Percentiles rank a stretch among this genome's conserved stretches.
These are phyloP conservation scores for Whalleya microplaca DNA, from an alignment of 2,329 filamentous ascomycete genomes.

Conservation along the genomic window DNA sequence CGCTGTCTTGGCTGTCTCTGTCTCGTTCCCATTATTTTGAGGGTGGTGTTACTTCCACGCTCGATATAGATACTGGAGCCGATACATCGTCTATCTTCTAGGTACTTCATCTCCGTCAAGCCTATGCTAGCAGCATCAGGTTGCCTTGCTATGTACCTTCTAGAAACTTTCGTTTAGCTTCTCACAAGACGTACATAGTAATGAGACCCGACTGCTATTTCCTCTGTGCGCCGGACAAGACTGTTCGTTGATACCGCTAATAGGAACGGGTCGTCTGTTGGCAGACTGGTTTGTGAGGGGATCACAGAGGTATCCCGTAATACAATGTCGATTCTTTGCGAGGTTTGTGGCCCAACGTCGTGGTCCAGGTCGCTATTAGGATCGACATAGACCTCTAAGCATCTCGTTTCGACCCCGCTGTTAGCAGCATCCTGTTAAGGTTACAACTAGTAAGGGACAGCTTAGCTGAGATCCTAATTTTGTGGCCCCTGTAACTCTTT, in stretches of 20 bases:
- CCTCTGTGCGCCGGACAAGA: background rate
- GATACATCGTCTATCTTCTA: background rate
- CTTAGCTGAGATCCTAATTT: constrained; percentile 9
- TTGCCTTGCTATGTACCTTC: background rate
- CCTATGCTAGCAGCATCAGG: background rate
- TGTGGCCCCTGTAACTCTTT: constrained; percentile 24
- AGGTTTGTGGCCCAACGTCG: constrained; percentile 1
- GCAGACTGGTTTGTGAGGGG: constrained; percentile 11
- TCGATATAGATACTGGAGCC: background rate
- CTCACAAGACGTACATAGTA: too few relatives aligned
- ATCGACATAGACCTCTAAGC: constrained; percentile 29
- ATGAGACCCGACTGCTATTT: background rate
- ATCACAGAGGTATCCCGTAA: constrained; percentile 17
- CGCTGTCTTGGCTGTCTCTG: constrained; percentile 4
- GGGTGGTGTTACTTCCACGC: background rate
- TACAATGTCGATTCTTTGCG: constrained; percentile 14
- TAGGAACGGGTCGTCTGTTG: constrained; percentile 9
- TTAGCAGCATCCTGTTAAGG: constrained; percentile 21
- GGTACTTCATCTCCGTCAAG: background rate
- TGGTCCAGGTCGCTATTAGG: constrained; percentile 23
- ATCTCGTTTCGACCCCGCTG: constrained; percentile 29
- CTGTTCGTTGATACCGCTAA: constrained; percentile 5
- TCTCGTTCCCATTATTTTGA: background rate
- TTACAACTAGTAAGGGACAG: background rate
- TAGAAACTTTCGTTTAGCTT: too few relatives aligned